These are phyloP conservation scores for Sporobolomyces roseus DNA, from an alignment of 768 basidiomycete species.

Conservation along the genomic window DNA sequence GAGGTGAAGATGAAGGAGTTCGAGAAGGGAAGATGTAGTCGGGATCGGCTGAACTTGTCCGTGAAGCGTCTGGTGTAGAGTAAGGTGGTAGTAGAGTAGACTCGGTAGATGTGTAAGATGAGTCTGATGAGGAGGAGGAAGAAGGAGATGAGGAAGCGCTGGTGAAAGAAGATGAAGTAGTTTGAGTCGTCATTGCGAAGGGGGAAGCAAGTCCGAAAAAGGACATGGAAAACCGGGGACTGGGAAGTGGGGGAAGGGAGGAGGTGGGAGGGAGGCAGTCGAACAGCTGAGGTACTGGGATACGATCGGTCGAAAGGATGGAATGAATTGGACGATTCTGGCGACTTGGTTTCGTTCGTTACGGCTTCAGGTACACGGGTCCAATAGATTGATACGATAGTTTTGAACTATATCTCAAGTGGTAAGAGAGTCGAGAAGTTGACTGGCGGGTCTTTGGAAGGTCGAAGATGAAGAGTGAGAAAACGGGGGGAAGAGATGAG, in stretches of 20 bases:
- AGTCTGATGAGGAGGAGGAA: conserved; percentile 26
- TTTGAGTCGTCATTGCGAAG: conserved; percentile 27
- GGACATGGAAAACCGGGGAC: background rate
- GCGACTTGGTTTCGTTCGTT: background rate
- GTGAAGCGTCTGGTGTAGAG: too few relatives aligned
- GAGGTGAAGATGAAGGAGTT: background rate
- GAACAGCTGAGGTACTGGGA: background rate
- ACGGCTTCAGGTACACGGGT: conserved; percentile 1
- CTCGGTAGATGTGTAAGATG: conserved; percentile 22
- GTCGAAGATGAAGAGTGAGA: background rate
- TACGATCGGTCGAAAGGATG: too few relatives aligned
- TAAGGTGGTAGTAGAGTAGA: conserved; percentile 17
- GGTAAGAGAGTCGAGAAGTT: background rate
- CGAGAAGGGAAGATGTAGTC: background rate
- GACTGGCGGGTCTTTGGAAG: background rate
- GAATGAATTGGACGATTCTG: background rate
- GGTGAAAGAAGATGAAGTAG: conserved; percentile 10
- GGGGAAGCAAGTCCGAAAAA: conserved; percentile 24
- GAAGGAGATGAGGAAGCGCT: conserved; percentile 12
- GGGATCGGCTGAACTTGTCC: too few relatives aligned
- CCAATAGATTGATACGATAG: background rate
- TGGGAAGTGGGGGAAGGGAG: background rate
- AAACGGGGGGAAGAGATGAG: background rate
- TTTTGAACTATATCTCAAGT: background rate
- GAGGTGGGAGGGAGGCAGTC: background rate